Evolutionary conservation across 2,329 filamentous ascomycete genomes (phyloP).

Genomic region (Aspergillus jensenii): DNA sequence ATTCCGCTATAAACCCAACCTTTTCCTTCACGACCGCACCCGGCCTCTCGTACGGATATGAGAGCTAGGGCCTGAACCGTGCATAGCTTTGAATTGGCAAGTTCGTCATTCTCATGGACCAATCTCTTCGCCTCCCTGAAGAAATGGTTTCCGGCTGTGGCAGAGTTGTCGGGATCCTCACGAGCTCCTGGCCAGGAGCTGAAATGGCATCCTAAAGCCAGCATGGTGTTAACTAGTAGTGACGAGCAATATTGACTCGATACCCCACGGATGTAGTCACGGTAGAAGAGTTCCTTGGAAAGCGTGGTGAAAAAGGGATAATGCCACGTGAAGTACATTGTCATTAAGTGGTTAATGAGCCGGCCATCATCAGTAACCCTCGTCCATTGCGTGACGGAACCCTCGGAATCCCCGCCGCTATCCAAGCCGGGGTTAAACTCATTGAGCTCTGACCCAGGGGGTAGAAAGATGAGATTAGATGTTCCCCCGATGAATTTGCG

Average conservation of each 20-base stretch:
- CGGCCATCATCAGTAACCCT: conserved; percentile 76
- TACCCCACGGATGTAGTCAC: conserved; percentile 74
- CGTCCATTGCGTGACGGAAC: conserved; percentile 84
- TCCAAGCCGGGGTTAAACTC: conserved; percentile 39
- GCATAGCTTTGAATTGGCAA: conserved; percentile 81
- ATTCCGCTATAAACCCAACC: conserved; percentile 99
- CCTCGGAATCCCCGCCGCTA: conserved; percentile 55
- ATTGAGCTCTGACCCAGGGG: conserved; percentile 49
- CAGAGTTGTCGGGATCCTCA: conserved; percentile 68
- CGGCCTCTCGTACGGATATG: conserved; percentile 95
- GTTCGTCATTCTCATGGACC: conserved; percentile 87
- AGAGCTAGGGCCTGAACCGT: conserved; percentile 91
- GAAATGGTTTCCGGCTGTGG: conserved; percentile 92
- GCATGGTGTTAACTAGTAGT: conserved; percentile 87
- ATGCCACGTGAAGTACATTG: conserved; percentile 98
- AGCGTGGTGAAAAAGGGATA: conserved; percentile 94
- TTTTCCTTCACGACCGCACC: conserved; percentile 88
- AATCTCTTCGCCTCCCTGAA: conserved; percentile 90
- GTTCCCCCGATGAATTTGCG: conserved; percentile 92
- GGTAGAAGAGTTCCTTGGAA: conserved; percentile 81
- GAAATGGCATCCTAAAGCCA: conserved; percentile 91
- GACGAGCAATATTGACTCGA: conserved; percentile 80
- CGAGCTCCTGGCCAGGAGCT: conserved; percentile 73
- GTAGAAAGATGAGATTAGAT: conserved; percentile 84
- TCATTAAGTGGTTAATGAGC: conserved; percentile 81